phyloP scores from a whole-genome alignment of 352 stramenopile species.

The Phytopythium oedochilum region DNA sequence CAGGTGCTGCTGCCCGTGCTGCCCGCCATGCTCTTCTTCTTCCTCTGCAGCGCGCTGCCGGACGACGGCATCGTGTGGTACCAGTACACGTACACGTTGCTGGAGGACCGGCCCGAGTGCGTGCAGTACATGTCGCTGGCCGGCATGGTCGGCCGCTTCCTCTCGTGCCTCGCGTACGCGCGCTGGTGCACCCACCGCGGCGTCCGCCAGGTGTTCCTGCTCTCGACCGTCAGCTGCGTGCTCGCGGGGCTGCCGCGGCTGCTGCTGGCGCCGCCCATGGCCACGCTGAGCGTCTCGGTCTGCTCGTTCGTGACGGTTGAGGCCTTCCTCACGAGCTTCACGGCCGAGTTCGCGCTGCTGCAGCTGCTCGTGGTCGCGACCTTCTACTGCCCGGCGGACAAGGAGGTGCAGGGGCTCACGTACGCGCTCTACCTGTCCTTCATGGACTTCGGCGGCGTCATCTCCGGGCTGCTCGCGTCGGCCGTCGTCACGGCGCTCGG shows the following conservation, averaged over 20 bases:
- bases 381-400: slow-evolving; percentile 60
- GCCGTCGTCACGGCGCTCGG: slow-evolving; percentile 46
- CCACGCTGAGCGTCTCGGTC: slow-evolving; percentile 48
- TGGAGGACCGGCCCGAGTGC: slow-evolving; percentile 53
- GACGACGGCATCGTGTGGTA: slow-evolving; percentile 70
- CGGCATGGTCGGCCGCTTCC: slow-evolving; percentile 62
- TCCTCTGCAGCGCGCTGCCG: slow-evolving; percentile 67
- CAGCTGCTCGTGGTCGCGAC: slow-evolving; percentile 82
- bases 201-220: slow-evolving; percentile 71
- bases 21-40: slow-evolving; percentile 80
- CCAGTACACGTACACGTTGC: slow-evolving; percentile 72
- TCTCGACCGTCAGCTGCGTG: slow-evolving; percentile 65
- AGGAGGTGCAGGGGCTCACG: slow-evolving; percentile 60
- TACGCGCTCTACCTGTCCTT: slow-evolving; percentile 82
- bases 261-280: slow-evolving; percentile 52
- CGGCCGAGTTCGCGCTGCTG: slow-evolving; percentile 73
- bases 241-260: slow-evolving; percentile 57
- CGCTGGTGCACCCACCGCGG: slow-evolving; percentile 55
- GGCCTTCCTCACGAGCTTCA: slow-evolving; percentile 76
- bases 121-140: slow-evolving; percentile 68
- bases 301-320: slow-evolving; percentile 64
- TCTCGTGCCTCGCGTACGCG: slow-evolving; percentile 74
- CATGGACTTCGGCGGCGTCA: slow-evolving; percentile 81
- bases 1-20: slow-evolving; percentile 47
- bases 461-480: slow-evolving; percentile 61